Base-by-base conservation (phyloP, 2,329 filamentous ascomycete species). In the Colletotrichum lini region DNA sequence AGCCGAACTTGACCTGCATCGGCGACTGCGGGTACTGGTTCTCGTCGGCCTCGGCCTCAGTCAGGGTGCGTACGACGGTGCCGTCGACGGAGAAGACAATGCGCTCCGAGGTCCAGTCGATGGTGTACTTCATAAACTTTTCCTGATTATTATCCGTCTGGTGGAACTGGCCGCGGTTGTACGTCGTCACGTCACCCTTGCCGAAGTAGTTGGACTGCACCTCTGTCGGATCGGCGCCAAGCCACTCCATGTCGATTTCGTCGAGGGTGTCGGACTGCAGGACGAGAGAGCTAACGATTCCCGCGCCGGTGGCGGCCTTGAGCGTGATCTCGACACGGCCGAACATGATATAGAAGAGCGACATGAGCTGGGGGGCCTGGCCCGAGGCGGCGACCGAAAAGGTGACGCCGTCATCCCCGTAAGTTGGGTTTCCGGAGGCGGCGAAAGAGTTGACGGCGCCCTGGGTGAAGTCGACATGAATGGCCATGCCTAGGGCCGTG, bases 301-400 rank as follows among this genome's bases (percentile, higher is more conserved):
- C 96, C 12, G 90, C 91, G 9, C 96, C 96, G 0, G 95, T 92
- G 12, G 96, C 95, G 35, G 94, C 91, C 83, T 96, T 95, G 85
- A 98, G 88, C 42, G 90, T 92, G 75, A 95, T 90, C 75, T 97
- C 93, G 78, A 98, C 93, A 74, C 92, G 93, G 75, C 96, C 96
- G 80, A 98, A 99, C 96, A 99, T 98, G 84, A 99, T 98, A 87
- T 98, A 98, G 89, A 97, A 98, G 77, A 96, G 90, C 72, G 95
- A 97, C 74, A 89, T 88, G 72, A 99, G 89, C 80, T 96, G 93
- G 0, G 96, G 96, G 3, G 94, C 90, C 79, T 99, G 94, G 68
- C 96, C 95, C 61, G 91, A 87, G 78, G 91, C 85, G 63, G 90
- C 83, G 63, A 99, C 92, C 35, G 94, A 95, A 80, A 99, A 97